phyloP scores from a whole-genome alignment of 306 rosid species.

The Gillenia trifoliata region DNA sequence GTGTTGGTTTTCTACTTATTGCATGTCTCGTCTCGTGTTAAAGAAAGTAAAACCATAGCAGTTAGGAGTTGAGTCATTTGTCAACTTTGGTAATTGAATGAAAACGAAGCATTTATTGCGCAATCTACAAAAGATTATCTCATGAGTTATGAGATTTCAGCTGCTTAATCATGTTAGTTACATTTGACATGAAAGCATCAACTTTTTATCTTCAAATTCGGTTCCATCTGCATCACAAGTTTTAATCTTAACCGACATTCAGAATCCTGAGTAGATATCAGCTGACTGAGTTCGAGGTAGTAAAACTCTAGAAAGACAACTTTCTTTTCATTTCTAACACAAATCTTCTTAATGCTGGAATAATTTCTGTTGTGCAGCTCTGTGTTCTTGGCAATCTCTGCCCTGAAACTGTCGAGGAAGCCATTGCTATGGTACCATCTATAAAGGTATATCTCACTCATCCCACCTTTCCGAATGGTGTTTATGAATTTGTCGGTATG shows the following conservation, averaged over 20 bases:
- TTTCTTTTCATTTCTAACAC: not conserved
- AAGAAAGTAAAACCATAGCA: not conserved
- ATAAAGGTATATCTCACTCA: constrained; percentile 53
- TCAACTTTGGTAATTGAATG: too few relatives aligned
- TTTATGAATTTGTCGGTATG: not conserved
- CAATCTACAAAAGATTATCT: not conserved
- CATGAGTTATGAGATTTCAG: not conserved
- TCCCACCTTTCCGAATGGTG: not conserved
- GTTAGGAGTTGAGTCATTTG: not conserved
- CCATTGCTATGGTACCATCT: constrained; percentile 95
- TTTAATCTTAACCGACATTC: constrained; percentile 54
- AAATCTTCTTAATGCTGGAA: constrained; percentile 1
- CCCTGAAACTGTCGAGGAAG: constrained; percentile 99
- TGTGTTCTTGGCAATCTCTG: constrained; percentile 99
- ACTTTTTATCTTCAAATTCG: not conserved
- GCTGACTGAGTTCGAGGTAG: constrained; percentile 93
- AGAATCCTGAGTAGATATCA: constrained; percentile 88
- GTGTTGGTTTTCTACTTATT: not conserved
- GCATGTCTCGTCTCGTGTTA: not conserved
- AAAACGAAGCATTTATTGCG: not conserved
- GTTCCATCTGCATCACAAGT: constrained; percentile 11
- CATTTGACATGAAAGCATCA: not conserved
- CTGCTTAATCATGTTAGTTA: not conserved
- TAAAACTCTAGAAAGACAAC: not conserved
- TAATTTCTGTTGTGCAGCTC: constrained; percentile 47